These are phyloP conservation scores for Eremochloa ophiuroides DNA, from an alignment of 176 grass and related monocot species.

Conservation along the genomic window DNA sequence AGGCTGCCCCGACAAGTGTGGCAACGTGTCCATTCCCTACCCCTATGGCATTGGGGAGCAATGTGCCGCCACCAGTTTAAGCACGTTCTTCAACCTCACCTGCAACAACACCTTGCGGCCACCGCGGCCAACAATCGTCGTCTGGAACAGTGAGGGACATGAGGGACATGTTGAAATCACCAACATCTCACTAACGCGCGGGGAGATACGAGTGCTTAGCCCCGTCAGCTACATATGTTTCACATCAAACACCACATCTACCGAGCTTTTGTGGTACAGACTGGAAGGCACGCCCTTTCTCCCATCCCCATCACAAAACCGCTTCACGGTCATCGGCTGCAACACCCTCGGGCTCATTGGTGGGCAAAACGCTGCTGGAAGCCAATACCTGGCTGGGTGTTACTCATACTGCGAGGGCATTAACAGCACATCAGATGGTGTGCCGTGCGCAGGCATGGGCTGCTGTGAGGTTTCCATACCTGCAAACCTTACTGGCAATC, in stretches of 20 bases:
- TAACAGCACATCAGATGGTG: not conserved
- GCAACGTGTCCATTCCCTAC: constrained; percentile 16
- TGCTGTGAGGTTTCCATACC: constrained; percentile 7
- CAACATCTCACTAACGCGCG: not conserved
- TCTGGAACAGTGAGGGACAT: no score
- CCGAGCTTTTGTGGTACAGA: not conserved
- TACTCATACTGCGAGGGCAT: not conserved
- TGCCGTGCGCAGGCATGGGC: not conserved
- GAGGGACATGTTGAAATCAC: not conserved
- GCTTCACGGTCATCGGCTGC: not conserved
- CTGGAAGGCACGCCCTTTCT: not conserved
- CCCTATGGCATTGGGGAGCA: constrained; percentile 3
- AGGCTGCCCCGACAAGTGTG: constrained; percentile 24
- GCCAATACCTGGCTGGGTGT: not conserved
- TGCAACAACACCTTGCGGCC: constrained; percentile 5
- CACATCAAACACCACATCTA: constrained; percentile 19
- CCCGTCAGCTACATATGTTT: constrained; percentile 13
- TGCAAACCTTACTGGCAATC: not conserved
- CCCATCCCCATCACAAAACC: constrained; percentile 6
- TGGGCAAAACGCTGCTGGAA: not conserved
- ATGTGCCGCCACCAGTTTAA: not conserved
- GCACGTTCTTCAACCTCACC: constrained; percentile 26
- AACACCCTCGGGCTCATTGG: not conserved
- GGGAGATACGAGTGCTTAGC: constrained; percentile 2
- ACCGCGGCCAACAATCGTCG: constrained; percentile 7